Evolutionary conservation across 768 basidiomycete species (phyloP).

Genomic region (Tricholoma saponaceum): DNA sequence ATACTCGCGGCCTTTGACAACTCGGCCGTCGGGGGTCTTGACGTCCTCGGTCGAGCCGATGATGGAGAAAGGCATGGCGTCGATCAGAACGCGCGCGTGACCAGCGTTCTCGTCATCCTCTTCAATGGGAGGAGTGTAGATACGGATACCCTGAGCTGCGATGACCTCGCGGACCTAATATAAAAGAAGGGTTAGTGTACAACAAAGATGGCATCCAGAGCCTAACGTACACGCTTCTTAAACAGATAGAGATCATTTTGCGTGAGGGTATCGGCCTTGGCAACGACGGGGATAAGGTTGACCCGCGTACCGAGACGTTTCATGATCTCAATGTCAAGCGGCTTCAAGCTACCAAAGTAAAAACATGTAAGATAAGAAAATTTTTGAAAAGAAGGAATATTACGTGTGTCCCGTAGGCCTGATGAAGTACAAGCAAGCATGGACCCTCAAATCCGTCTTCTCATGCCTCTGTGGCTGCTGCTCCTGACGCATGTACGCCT

Average conservation of each 20-base stretch:
- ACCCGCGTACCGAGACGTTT: constrained; percentile 97
- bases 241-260: constrained; percentile 88
- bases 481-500: constrained; percentile 96
- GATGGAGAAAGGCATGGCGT: constrained; percentile 97
- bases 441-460: constrained; percentile 93
- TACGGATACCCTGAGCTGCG: constrained; percentile 86
- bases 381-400: constrained; percentile 26
- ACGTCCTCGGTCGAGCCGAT: constrained; percentile 98
- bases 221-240: constrained; percentile 78
- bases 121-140: constrained; percentile 93
- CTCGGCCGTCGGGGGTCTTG: constrained; percentile 81
- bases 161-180: constrained; percentile 84
- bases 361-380: not conserved
- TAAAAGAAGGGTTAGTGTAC: constrained; percentile 4
- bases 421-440: constrained; percentile 97
- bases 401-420: constrained; percentile 95
- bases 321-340: constrained; percentile 99
- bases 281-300: constrained; percentile 95
- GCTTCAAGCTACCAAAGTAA: constrained; percentile 66
- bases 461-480: constrained; percentile 95
- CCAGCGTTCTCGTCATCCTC: constrained; percentile 83
- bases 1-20: constrained; percentile 97
- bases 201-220: not conserved
- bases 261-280: constrained; percentile 96
- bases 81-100: constrained; percentile 80